Evolutionary conservation across 2,329 filamentous ascomycete genomes (phyloP), one percentile per base, ranked within the genome.

Genomic region (Bipolaris oryzae): DNA sequence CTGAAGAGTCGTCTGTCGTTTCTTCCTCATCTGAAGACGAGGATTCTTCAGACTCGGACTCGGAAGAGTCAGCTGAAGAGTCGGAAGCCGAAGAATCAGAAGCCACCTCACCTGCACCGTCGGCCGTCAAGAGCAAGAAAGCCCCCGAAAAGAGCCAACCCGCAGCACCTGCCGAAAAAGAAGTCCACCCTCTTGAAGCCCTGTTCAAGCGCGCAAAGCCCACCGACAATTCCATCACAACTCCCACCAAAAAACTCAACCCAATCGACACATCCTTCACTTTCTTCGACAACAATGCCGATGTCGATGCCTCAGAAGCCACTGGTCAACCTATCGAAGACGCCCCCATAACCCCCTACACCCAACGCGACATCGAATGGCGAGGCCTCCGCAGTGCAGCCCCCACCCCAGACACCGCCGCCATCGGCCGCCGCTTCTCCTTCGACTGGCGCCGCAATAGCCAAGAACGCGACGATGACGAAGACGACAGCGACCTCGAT

Each of bases 361-460:
- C 90, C 0, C 87, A 88, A 61, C 85, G 88, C 64, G 94, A 98
- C 64, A 81, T 94, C 28, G 88, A 91, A 66, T 86, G 82, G 77
- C 85, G 92, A 60, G 85, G 85, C 48, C 73, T 90, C n/a, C 85
- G 95, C 53, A 97, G 92, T 72, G 92, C 92, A 5, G 95, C 95
- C 2, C 95, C 95, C 0, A 99, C 95, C 0, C 95, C 95, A 0
- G 95, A 99, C 72, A 98, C 95, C 0, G 92, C 92, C 1, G 87
- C 92, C 57, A 87, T 90, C 1, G 87, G 82, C 38, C 85, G 86
- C 25, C 83, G 80, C 54, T 88, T 89, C 69, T 82, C 61, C 81
- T 88, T 82, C 38, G 78, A 62, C 42, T 77, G 73, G 74, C 64
- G 72, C 35, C 70, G 69, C n/a, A 62, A 63, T 47, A 77, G 74